Evolutionary conservation across 768 basidiomycete species (phyloP).

Genomic region (Rossbeevera mucosa): DNA sequence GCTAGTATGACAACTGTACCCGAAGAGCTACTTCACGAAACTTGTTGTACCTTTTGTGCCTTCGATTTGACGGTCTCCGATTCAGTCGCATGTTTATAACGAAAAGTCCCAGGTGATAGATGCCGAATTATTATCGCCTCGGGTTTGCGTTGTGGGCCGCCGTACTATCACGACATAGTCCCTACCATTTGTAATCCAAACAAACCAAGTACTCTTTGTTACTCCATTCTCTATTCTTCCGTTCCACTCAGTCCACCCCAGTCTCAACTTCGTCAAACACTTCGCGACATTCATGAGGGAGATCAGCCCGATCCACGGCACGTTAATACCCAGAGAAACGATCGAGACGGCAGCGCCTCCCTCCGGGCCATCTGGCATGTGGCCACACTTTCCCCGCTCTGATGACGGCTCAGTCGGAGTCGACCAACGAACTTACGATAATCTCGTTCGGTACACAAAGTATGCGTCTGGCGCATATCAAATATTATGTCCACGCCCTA

Average conservation of each 20-base stretch:
- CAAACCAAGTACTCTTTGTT: no score
- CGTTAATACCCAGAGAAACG: not conserved
- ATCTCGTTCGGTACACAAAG: constrained; percentile 44
- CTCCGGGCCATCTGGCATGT: not conserved
- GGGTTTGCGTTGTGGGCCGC: not conserved
- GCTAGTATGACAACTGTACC: not conserved
- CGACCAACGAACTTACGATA: constrained; percentile 34
- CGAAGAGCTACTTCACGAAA: not conserved
- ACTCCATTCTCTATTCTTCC: not conserved
- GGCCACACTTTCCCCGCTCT: constrained; percentile 25
- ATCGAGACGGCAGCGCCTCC: constrained; percentile 4
- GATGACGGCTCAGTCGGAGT: constrained; percentile 28
- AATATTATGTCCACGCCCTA: constrained; percentile 41
- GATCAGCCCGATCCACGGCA: not conserved
- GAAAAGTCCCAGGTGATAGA: not conserved
- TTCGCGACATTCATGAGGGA: constrained; percentile 5
- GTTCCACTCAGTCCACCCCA: not conserved
- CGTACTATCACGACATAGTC: not conserved
- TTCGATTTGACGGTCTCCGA: not conserved
- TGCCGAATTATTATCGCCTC: not conserved
- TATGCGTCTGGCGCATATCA: constrained; percentile 51
- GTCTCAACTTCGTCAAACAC: not conserved
- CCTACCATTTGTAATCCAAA: not conserved
- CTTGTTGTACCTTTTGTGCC: not conserved
- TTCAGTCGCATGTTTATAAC: not conserved